Conservation (phyloP, 768 basidiomycete genomes). For the Leucogyrophana mollusca region DNA sequence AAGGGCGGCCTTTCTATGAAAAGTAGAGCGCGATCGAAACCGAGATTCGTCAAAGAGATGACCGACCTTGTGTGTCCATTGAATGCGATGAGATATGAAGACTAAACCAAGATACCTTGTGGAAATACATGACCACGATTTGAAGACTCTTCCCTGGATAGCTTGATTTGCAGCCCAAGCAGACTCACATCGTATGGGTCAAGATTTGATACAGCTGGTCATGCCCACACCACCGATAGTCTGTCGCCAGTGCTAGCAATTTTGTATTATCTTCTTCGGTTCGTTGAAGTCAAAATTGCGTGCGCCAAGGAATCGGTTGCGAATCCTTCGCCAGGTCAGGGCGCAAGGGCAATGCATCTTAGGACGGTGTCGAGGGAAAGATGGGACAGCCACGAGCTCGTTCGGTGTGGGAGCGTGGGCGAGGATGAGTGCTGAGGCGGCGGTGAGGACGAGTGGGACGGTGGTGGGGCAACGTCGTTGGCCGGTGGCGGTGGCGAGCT, state of each 20-base stretch:
- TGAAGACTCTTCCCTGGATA: slow-evolving; percentile 47
- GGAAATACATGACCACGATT: slow-evolving; percentile 81
- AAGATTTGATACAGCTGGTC: slow-evolving; percentile 59
- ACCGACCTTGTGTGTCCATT: slow-evolving; percentile 68
- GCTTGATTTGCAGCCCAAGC: not conserved
- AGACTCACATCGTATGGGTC: slow-evolving; percentile 70
- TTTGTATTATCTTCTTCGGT: slow-evolving; percentile 62
- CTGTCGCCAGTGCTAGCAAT: slow-evolving; percentile 68
- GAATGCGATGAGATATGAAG: not conserved
- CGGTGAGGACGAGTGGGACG: too few species aligned
- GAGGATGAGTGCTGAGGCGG: too few species aligned
- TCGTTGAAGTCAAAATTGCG: slow-evolving; percentile 60
- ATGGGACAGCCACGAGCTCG: too few species aligned
- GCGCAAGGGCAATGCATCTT: slow-evolving; percentile 19
- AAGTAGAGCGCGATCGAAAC: not conserved
- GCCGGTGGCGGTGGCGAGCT: too few species aligned
- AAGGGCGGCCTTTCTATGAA: slow-evolving; percentile 62
- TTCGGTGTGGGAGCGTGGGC: too few species aligned
- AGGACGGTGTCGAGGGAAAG: slow-evolving; percentile 69
- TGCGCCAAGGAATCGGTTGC: slow-evolving; percentile 74
- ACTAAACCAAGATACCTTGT: slow-evolving; percentile 49
- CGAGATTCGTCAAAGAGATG: not conserved
- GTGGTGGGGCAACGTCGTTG: too few species aligned
- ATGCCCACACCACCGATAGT: slow-evolving; percentile 64
- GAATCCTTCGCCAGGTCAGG: slow-evolving; percentile 8